Percentiles rank a stretch among this genome's conserved stretches.
Evolutionary conservation across 176 grass and related monocot genomes (phyloP).

Genomic region (Triticum timopheevii): DNA sequence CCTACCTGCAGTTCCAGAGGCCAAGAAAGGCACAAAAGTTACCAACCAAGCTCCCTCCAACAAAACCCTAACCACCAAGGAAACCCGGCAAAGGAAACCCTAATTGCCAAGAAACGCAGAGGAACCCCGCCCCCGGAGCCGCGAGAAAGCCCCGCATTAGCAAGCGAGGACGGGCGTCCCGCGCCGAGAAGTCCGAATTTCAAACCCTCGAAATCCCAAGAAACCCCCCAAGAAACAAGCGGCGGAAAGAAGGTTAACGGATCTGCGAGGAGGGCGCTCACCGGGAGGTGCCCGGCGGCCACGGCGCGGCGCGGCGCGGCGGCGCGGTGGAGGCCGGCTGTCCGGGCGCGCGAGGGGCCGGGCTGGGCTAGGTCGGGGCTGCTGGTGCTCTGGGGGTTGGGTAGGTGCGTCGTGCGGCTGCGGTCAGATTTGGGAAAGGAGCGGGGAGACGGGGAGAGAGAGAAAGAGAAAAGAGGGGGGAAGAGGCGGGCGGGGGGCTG

Average conservation of each 20-base stretch:
- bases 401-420: conserved; percentile 46
- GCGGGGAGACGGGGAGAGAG: neutral
- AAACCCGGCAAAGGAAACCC: conserved; percentile 38
- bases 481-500: neutral
- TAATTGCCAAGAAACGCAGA: conserved; percentile 32
- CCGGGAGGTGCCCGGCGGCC: conserved; percentile 31
- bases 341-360: neutral
- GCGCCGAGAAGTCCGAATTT: neutral
- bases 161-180: neutral
- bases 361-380: neutral
- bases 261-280: conserved; percentile 37
- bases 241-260: neutral
- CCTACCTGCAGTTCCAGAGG: conserved; percentile 21
- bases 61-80: conserved; percentile 45
- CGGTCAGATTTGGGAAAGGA: conserved; percentile 57
- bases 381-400: conserved; percentile 23
- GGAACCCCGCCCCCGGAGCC: neutral
- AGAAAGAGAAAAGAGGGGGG: neutral
- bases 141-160: conserved; percentile 20
- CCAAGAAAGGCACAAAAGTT: conserved; percentile 23
- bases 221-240: conserved; percentile 17
- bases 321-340: conserved; percentile 4
- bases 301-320: conserved; percentile 19
- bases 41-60: neutral
- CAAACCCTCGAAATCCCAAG: neutral